Conservation (phyloP, 805 yeast species). For the Saccharomycopsis amapae region DNA sequence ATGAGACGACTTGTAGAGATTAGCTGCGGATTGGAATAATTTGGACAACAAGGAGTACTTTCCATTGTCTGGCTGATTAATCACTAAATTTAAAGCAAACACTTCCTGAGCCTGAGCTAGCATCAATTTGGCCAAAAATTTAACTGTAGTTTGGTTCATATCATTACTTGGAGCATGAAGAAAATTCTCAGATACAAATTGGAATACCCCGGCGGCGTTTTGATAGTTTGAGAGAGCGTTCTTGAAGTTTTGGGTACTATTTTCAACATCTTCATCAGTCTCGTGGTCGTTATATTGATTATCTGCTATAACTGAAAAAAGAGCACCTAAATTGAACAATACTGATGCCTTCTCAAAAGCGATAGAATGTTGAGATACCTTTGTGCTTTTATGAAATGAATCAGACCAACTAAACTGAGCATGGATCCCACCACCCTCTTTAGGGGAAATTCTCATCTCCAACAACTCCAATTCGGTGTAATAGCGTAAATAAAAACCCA, state of each 20-base stretch:
- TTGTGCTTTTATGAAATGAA: conserved; percentile 44
- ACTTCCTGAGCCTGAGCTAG: conserved; percentile 88
- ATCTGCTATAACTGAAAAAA: conserved; percentile 46
- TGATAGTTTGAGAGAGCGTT: conserved; percentile 55
- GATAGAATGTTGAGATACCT: conserved; percentile 64
- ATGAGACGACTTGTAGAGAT: conserved; percentile 46
- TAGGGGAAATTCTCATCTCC: conserved; percentile 67
- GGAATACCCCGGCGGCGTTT: conserved; percentile 71
- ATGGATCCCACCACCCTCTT: conserved; percentile 36
- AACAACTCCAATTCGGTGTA: conserved; percentile 77
- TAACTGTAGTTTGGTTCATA: conserved; percentile 58
- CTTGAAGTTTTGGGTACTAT: conserved; percentile 40
- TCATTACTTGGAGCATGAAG: conserved; percentile 85
- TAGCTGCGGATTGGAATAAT: conserved; percentile 57
- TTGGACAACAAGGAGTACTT: conserved; percentile 71
- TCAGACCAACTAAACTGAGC: conserved; percentile 76
- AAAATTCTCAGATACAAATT: conserved; percentile 69
- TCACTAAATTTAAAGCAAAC: conserved; percentile 55
- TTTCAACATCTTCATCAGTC: conserved; percentile 18
- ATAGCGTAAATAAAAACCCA: conserved; percentile 54
- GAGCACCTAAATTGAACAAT: conserved; percentile 69
- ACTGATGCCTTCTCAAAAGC: conserved; percentile 87
- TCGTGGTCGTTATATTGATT: conserved; percentile 29
- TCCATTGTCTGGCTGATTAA: conserved; percentile 38
- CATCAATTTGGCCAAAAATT: conserved; percentile 56